Percentiles rank a stretch among this genome's conserved stretches.
Conservation (phyloP, 2,329 filamentous ascomycete species). For the Fusarium aywerte region DNA sequence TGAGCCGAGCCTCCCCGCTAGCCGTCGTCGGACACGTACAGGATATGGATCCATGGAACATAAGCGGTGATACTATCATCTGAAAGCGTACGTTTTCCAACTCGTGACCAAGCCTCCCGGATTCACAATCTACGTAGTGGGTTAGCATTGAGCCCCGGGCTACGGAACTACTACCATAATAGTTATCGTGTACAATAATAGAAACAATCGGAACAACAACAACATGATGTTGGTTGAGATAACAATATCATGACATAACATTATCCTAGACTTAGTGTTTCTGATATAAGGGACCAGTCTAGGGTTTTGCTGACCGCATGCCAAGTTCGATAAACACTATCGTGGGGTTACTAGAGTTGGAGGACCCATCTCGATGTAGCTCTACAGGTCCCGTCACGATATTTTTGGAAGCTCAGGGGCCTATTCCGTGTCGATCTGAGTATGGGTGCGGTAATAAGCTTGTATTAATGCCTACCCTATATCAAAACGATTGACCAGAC, state of each 20-base stretch:
- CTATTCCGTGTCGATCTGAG: neutral
- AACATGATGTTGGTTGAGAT: neutral
- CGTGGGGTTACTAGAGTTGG: neutral
- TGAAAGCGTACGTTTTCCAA: neutral
- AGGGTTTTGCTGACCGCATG: neutral
- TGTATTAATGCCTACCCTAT: neutral
- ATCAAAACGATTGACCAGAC: neutral
- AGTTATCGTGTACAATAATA: neutral
- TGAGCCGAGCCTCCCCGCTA: neutral
- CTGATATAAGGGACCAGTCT: neutral
- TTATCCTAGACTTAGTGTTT: neutral
- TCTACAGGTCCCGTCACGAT: neutral
- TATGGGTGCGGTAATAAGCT: neutral
- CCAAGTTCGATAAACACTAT: neutral
- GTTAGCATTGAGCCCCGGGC: too few relatives aligned
- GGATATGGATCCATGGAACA: too few relatives aligned
- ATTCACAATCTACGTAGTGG: neutral
- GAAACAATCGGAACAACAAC: neutral
- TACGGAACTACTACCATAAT: neutral
- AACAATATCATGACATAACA: neutral
- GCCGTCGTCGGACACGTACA: neutral
- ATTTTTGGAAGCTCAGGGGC: conserved; percentile 1
- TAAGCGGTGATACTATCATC: neutral
- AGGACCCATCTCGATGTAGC: neutral
- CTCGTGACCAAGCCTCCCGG: neutral